These are phyloP conservation scores for Tulasnella sp. DNA, from an alignment of 768 basidiomycete genomes.

Conservation along the genomic window DNA sequence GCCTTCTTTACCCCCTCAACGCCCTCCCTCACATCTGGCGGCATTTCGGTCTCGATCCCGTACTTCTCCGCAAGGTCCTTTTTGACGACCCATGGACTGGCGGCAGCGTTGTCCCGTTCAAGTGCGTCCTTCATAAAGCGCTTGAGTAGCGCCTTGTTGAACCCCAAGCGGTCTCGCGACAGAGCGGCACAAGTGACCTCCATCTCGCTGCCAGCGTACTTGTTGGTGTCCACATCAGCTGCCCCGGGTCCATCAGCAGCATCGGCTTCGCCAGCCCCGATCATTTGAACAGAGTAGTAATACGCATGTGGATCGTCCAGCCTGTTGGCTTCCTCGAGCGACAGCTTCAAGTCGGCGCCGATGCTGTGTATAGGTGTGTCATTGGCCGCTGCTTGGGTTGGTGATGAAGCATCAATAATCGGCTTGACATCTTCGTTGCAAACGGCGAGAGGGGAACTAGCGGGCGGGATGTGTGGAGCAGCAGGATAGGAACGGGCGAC, in stretches of 20 bases:
- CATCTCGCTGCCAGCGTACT: conserved; percentile 68
- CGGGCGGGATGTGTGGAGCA: conserved; percentile 28
- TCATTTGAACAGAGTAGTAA: conserved; percentile 79
- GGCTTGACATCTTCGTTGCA: conserved; percentile 36
- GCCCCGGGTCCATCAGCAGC: conserved; percentile 24
- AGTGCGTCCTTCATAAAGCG: conserved; percentile 95
- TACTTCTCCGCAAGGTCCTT: conserved; percentile 73
- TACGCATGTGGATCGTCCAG: conserved; percentile 77
- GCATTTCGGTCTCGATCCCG: conserved; percentile 77
- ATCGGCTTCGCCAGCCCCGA: conserved; percentile 63
- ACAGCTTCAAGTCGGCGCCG: conserved; percentile 69
- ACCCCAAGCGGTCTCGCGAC: conserved; percentile 80
- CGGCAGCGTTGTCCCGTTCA: conserved; percentile 82
- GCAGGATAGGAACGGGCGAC: conserved; percentile 41
- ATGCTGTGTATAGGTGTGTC: conserved; percentile 46
- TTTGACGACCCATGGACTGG: conserved; percentile 95
- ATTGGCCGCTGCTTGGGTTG: conserved; percentile 24
- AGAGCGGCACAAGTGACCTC: conserved; percentile 44
- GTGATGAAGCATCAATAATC: conserved; percentile 27
- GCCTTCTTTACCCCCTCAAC: conserved; percentile 76
- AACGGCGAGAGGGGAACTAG: conserved; percentile 28
- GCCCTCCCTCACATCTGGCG: conserved; percentile 69
- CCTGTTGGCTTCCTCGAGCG: conserved; percentile 58
- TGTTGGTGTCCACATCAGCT: conserved; percentile 36
- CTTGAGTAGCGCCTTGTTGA: conserved; percentile 94